phyloP scores from a whole-genome alignment of 139 green algal genomes.

The Chlorella sp. region DNA sequence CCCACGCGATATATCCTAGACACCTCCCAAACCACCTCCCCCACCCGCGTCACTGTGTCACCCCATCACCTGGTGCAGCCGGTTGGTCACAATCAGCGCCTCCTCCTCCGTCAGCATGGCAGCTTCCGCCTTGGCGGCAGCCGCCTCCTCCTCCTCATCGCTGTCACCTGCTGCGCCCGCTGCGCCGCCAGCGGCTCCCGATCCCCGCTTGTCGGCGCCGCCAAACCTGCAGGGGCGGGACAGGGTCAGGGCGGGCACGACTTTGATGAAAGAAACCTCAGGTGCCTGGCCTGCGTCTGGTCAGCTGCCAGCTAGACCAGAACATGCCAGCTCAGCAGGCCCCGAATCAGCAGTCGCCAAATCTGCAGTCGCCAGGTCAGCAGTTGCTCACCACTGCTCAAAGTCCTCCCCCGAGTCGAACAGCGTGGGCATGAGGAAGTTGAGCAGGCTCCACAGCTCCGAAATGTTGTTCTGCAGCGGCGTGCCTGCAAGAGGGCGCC shows the following conservation, averaged over 20 bases:
- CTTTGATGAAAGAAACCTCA: too few relatives aligned
- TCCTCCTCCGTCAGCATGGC: slow-evolving; percentile 86
- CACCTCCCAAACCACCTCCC: too few relatives aligned
- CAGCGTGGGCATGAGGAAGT: slow-evolving; percentile 92
- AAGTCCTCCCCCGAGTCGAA: slow-evolving; percentile 86
- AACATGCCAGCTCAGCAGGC: not conserved
- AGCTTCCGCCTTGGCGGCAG: not conserved
- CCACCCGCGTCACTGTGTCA: too few relatives aligned
- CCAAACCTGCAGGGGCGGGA: slow-evolving; percentile 34
- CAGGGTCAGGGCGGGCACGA: not conserved
- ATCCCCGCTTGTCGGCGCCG: slow-evolving; percentile 4
- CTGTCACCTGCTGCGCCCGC: not conserved
- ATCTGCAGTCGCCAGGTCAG: too few relatives aligned
- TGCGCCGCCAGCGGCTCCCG: not conserved
- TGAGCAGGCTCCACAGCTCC: slow-evolving; percentile 95
- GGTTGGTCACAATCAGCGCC: slow-evolving; percentile 87
- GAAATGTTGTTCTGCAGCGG: slow-evolving; percentile 75
- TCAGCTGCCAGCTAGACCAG: not conserved
- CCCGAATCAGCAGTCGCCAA: not conserved
- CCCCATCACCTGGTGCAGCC: slow-evolving; percentile 77
- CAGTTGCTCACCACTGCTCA: slow-evolving; percentile 65
- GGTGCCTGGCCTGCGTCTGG: not conserved
- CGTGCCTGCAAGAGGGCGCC: slow-evolving; percentile 71
- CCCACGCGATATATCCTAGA: too few relatives aligned
- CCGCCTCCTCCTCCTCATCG: slow-evolving; percentile 40